phyloP scores from a whole-genome alignment of 2,329 filamentous ascomycete genomes.

The Dryadomyces quercivorus region DNA sequence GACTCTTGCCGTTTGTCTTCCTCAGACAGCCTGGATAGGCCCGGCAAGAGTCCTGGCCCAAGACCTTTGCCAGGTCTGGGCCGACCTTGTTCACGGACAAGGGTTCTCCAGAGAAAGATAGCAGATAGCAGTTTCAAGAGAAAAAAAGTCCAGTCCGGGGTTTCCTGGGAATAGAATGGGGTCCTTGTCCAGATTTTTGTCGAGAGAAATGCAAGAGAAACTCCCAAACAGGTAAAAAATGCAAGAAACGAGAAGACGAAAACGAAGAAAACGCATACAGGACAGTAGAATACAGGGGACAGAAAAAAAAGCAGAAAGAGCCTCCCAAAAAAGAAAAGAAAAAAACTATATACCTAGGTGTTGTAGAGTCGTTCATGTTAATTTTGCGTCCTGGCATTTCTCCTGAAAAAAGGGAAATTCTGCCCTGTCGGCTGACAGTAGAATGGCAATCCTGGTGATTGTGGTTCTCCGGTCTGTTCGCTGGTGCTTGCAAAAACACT shows the following conservation, averaged over 20 bases:
- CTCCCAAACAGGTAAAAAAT: too few species aligned
- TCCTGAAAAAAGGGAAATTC: background rate
- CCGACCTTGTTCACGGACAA: background rate
- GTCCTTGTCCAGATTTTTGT: background rate
- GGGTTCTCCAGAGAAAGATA: background rate
- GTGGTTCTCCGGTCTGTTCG: background rate
- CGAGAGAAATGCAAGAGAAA: background rate
- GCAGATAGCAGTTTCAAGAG: background rate
- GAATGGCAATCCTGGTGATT: background rate
- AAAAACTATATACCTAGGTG: conserved; percentile 43
- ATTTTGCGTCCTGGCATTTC: conserved; percentile 41
- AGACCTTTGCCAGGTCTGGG: background rate
- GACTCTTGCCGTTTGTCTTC: background rate
- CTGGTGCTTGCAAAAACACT: background rate
- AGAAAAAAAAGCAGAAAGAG: conserved; percentile 17
- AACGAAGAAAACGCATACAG: conserved; percentile 13
- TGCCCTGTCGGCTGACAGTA: conserved; percentile 1
- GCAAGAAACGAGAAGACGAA: background rate
- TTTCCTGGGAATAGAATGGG: background rate
- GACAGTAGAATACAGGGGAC: conserved; percentile 12
- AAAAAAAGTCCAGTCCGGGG: background rate
- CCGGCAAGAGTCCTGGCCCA: background rate
- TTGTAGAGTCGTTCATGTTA: conserved; percentile 48
- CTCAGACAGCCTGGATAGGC: background rate
- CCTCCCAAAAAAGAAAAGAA: conserved; percentile 33